Evolutionary conservation across 106 monocot genomes (phyloP).

Genomic region (Platanthera zijinensis): DNA sequence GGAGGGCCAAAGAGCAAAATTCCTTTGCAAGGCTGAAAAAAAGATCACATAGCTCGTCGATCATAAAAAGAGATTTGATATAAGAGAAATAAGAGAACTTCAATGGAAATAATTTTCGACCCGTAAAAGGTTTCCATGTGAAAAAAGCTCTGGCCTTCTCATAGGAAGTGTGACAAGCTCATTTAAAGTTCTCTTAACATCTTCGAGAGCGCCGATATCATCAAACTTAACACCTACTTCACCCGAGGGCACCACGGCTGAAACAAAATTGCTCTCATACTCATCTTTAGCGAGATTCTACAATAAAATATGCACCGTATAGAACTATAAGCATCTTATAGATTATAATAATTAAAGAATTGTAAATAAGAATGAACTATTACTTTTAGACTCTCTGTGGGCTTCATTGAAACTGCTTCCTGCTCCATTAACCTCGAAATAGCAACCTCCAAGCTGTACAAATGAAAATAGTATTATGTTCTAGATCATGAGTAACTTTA

Average conservation of each 20-base stretch:
- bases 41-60: not conserved
- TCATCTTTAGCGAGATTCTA: conserved; percentile 93
- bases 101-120: conserved; percentile 19
- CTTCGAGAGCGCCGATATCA: conserved; percentile 96
- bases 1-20: conserved; percentile 98
- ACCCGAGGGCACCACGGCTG: conserved; percentile 82
- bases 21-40: conserved; percentile 94
- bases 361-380: not conserved
- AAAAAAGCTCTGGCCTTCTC: conserved; percentile 94
- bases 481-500: not conserved
- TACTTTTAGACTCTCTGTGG: conserved; percentile 70
- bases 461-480: conserved; percentile 4
- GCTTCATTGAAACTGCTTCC: conserved; percentile 44
- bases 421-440: conserved; percentile 70
- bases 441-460: conserved; percentile 69
- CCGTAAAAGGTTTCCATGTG: conserved; percentile 89
- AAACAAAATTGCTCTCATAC: conserved; percentile 90
- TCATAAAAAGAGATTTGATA: not conserved
- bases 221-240: conserved; percentile 94
- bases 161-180: conserved; percentile 95
- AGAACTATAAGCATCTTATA: not conserved
- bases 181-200: conserved; percentile 82
- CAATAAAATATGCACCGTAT: conserved; percentile 15
- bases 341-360: not conserved
- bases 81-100: not conserved